A percentile compares a stretch with the other conserved stretches of the same genome.
Conservation (phyloP, 2,329 filamentous ascomycete genomes). For the Talaromyces sp. region DNA sequence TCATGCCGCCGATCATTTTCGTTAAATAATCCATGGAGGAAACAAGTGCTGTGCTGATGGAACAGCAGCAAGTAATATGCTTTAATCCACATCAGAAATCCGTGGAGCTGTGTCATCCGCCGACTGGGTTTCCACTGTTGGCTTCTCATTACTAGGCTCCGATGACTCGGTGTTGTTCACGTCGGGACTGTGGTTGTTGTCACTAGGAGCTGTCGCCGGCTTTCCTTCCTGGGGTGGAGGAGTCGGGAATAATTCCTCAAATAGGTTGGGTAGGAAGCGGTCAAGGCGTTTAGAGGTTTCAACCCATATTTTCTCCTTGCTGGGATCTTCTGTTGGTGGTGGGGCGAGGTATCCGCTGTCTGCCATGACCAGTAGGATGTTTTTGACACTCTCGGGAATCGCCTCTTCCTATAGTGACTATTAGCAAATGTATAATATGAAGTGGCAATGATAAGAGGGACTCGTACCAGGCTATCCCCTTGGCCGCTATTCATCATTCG, state of each 20-base stretch:
- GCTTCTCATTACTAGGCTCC: background rate
- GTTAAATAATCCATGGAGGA: background rate
- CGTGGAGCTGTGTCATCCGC: background rate
- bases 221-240: background rate
- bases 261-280: conserved; percentile 54
- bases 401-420: conserved; percentile 67
- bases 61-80: background rate
- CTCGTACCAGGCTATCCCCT: conserved; percentile 75
- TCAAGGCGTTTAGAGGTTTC: conserved; percentile 58
- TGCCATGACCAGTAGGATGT: conserved; percentile 91
- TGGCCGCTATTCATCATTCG: conserved; percentile 93
- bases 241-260: conserved; percentile 52
- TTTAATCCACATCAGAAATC: background rate
- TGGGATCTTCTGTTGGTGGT: conserved; percentile 53
- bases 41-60: background rate
- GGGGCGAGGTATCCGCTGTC: conserved; percentile 78
- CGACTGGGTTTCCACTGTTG: background rate
- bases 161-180: background rate
- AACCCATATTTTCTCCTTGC: conserved; percentile 51
- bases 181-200: background rate
- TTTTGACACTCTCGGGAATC: conserved; percentile 91
- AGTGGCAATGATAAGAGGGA: conserved; percentile 14
- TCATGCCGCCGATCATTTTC: background rate
- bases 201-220: background rate
- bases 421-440: conserved; percentile 3